phyloP scores from a whole-genome alignment of 768 basidiomycete species.

The Phaeolepiota aurea region DNA sequence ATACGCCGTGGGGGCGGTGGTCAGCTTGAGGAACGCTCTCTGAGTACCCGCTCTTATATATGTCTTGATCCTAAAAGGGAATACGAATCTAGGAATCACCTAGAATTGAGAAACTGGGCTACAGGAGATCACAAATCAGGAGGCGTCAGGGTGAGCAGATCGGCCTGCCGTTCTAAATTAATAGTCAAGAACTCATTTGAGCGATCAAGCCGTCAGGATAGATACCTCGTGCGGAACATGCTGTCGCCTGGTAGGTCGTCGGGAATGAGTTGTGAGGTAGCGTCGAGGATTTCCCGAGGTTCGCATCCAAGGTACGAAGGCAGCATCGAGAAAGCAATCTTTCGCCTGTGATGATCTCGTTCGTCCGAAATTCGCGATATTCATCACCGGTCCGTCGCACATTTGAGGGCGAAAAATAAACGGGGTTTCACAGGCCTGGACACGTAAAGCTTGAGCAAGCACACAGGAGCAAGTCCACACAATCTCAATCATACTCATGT shows the following conservation, averaged over 20 bases:
- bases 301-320: not conserved
- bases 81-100: too few species aligned
- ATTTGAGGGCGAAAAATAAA: not conserved
- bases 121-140: too few species aligned
- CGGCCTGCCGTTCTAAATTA: not conserved
- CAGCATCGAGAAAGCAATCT: not conserved
- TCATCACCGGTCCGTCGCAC: not conserved
- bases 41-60: constrained; percentile 1
- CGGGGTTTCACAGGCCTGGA: not conserved
- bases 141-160: not conserved
- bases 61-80: too few species aligned
- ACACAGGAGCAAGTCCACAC: not conserved
- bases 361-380: not conserved
- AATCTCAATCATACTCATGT: not conserved
- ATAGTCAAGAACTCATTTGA: constrained; percentile 9
- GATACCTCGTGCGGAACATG: constrained; percentile 11
- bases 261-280: constrained; percentile 2
- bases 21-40: not conserved
- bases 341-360: not conserved
- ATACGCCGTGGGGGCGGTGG: not conserved
- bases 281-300: constrained; percentile 3
- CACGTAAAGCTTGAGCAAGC: not conserved
- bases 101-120: too few species aligned
- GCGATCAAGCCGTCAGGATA: constrained; percentile 7
- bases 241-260: not conserved